Percentiles rank a stretch among this genome's conserved stretches.
Conservation (phyloP, 768 basidiomycete genomes). For the Tricholoma flavovirens region DNA sequence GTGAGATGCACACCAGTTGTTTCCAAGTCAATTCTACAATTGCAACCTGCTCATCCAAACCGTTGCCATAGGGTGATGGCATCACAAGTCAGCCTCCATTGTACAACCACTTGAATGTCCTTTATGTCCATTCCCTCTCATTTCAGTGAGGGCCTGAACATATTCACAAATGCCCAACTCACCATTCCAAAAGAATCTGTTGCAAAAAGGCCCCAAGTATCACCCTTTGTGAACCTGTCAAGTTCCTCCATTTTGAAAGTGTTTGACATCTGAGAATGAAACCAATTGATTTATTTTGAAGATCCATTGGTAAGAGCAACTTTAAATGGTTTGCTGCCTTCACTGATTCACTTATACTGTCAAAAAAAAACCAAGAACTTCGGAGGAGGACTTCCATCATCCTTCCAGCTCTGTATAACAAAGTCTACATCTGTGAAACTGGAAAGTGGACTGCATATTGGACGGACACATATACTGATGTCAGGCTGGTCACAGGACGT, state of each 20-base stretch:
- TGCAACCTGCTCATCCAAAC: neutral
- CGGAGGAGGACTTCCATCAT: neutral
- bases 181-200: no score
- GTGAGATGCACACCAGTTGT: neutral
- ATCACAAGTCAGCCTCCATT: neutral
- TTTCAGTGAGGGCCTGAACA: neutral
- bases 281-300: constrained; percentile 9
- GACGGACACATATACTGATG: neutral
- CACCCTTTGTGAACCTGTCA: neutral
- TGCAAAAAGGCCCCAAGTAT: neutral
- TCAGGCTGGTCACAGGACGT: neutral
- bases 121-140: neutral
- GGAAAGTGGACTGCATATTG: neutral
- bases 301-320: no score
- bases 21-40: neutral
- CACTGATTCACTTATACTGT: neutral
- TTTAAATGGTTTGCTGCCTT: neutral
- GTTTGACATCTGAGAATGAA: no score
- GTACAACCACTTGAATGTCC: neutral
- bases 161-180: neutral
- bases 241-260: no score
- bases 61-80: neutral
- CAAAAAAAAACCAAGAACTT: neutral
- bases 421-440: no score
- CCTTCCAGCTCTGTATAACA: no score